phyloP scores from a whole-genome alignment of 371 early-diverging fungal genomes.

The Chytridium lagenaria region DNA sequence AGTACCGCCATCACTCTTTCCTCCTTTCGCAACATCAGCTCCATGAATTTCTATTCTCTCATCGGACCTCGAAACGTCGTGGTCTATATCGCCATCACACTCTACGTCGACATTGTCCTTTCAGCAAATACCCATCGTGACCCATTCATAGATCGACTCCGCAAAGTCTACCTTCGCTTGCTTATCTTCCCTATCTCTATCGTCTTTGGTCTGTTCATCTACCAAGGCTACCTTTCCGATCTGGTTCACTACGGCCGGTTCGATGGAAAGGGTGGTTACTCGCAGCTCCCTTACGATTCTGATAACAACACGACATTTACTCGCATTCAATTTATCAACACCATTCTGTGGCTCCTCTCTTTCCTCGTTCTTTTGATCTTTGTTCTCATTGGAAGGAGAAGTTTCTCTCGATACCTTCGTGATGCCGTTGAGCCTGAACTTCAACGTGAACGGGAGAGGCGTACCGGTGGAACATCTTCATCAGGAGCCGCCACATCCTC shows the following conservation, averaged over 20 bases:
- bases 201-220: constrained; percentile 18
- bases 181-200: constrained; percentile 2
- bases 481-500: too few species aligned
- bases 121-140: background rate
- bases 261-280: background rate
- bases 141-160: background rate
- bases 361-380: background rate
- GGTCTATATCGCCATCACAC: background rate
- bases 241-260: constrained; percentile 8
- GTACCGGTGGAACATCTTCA: too few species aligned
- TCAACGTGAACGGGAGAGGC: too few species aligned
- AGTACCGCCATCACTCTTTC: background rate
- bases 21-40: constrained; percentile 1
- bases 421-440: background rate
- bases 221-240: constrained; percentile 18
- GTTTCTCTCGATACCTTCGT: background rate
- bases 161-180: background rate
- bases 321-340: background rate
- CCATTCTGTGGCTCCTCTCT: background rate
- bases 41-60: background rate
- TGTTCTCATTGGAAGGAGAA: background rate
- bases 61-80: constrained; percentile 11
- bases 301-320: background rate
- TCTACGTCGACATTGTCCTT: constrained; percentile 13
- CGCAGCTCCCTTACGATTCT: constrained; percentile 8